Conservation (phyloP, 768 basidiomycete species). For the Trametes cingulata region DNA sequence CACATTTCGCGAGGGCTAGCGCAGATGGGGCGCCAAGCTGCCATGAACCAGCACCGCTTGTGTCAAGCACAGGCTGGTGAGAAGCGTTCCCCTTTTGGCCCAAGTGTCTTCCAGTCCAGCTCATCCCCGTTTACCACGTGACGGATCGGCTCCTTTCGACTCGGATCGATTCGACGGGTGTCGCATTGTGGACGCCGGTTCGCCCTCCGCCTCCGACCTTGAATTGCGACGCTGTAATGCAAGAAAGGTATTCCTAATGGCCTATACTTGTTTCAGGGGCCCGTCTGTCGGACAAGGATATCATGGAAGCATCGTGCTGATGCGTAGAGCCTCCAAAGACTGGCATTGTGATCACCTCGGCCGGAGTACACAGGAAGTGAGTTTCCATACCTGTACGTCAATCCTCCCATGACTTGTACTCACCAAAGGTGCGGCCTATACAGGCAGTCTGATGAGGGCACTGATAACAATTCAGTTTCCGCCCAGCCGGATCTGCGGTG, state of each 20-base stretch:
- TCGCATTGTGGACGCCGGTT: too few species aligned
- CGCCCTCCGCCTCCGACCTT: too few species aligned
- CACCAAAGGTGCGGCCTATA: too few species aligned
- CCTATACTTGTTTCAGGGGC: too few species aligned
- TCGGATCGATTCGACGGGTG: too few species aligned
- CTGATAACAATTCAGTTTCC: too few species aligned
- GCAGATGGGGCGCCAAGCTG: not conserved
- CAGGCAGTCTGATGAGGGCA: not conserved
- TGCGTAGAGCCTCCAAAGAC: not conserved
- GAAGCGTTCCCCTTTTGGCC: not conserved
- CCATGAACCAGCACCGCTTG: not conserved
- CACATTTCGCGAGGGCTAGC: not conserved
- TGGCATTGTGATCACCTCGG: not conserved
- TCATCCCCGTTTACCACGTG: too few species aligned
- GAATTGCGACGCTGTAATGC: too few species aligned
- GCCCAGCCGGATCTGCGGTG: too few species aligned
- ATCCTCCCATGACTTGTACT: not conserved
- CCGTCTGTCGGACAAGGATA: too few species aligned
- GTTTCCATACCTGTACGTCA: not conserved
- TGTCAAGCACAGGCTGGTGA: not conserved
- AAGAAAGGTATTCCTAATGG: too few species aligned
- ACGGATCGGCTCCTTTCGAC: too few species aligned
- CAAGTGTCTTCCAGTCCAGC: not conserved
- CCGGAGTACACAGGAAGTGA: not conserved
- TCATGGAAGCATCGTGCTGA: not conserved